Evolutionary conservation across 2,329 filamentous ascomycete genomes (phyloP), one percentile per base, ranked within the genome.

Genomic region (Sarocladium oryzae): DNA sequence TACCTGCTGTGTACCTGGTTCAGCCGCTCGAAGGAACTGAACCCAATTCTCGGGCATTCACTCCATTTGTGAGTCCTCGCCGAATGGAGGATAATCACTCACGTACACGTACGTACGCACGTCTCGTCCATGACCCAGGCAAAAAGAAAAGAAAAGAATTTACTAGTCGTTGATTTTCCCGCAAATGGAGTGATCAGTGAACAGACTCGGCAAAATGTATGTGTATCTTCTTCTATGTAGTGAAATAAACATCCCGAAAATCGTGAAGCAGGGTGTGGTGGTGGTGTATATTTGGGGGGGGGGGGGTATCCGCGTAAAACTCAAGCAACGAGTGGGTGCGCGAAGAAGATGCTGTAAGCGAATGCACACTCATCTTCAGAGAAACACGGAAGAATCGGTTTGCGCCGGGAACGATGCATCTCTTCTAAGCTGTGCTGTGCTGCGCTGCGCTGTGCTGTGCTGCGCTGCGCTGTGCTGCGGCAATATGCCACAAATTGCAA

Each of bases 161-260:
- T 41, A 5, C 37, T 8, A 41, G 37, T 41, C 23, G 37, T 48
- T 45, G 40, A n/a, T 30, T 48, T 43, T 37, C 46, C 51, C 48
- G 49, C 52, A 53, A n/a, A n/a, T 52, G 49, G 52, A 55, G 52
- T 49, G 51, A 53, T 53, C 53, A 52, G 46, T 53, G 49, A 35
- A 56, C 43, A 48, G 33, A 11, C 24, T 48, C 43, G 43, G 37
- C 18, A 32, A 41, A 30, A 30, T 7, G 28, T 30, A 13, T 30
- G 51, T 53, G 49, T 49, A 54, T 18, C 26, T n/a, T n/a, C 46
- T 46, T 54, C 45, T 54, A 48, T 48, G 26, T 48, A 45, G 43
- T 48, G 18, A 15, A 18, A 8, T 20, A n/a, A n/a, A n/a, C n/a
- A n/a, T n/a, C n/a, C 9, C 7, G 10, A 9, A 26, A n/a, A n/a